Evolutionary conservation across 345 rosid genomes (phyloP).

Genomic region (Ceriops zippeliana): DNA sequence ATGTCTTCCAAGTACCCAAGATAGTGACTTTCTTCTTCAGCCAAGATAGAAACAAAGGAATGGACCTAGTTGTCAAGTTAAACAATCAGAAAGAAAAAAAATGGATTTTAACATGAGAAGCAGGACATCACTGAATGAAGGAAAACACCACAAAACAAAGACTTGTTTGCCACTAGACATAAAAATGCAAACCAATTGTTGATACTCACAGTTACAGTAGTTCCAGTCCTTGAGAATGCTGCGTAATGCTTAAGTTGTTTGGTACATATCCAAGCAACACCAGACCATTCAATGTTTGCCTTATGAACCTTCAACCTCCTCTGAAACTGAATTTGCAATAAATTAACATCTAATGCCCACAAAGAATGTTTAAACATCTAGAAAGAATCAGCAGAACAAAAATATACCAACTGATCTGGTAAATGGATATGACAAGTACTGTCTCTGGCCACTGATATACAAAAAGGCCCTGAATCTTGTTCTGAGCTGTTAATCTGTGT

Average conservation of each 20-base stretch:
- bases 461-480: slow-evolving; percentile 14
- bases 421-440: slow-evolving; percentile 11
- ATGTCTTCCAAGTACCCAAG: slow-evolving; percentile 48
- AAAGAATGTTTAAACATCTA: not conserved
- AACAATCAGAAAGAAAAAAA: not conserved
- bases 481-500: slow-evolving; percentile 11
- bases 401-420: slow-evolving; percentile 25
- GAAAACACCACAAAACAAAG: not conserved
- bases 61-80: slow-evolving; percentile 33
- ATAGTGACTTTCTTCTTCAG: slow-evolving; percentile 30
- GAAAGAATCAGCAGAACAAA: slow-evolving; percentile 1
- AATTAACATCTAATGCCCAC: slow-evolving; percentile 3
- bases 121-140: slow-evolving; percentile 4
- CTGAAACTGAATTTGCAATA: slow-evolving; percentile 23
- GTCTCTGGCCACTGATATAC: slow-evolving; percentile 1
- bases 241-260: slow-evolving; percentile 51
- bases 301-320: slow-evolving; percentile 34
- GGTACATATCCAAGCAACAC: slow-evolving; percentile 40
- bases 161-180: not conserved
- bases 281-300: slow-evolving; percentile 41
- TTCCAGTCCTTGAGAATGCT: slow-evolving; percentile 30
- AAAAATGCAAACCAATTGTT: not conserved
- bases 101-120: slow-evolving; percentile 8
- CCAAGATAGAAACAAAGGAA: slow-evolving; percentile 44
- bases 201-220: slow-evolving; percentile 37